phyloP scores from a whole-genome alignment of 805 yeast species.

The Yamadazyma olivae region DNA sequence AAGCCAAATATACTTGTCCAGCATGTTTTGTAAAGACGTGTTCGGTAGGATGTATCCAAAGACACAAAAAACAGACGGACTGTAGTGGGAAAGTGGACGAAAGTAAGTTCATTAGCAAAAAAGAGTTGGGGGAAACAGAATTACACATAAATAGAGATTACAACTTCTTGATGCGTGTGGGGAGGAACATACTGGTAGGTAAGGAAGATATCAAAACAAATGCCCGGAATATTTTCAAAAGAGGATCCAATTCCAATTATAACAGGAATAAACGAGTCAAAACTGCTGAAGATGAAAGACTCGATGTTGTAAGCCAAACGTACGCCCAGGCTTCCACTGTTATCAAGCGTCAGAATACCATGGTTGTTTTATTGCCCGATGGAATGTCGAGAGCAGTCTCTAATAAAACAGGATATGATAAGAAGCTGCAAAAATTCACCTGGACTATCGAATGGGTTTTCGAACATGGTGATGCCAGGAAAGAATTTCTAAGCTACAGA shows the following conservation, averaged over 20 bases:
- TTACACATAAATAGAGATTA: conserved; percentile 76
- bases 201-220: conserved; percentile 45
- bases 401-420: conserved; percentile 72
- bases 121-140: conserved; percentile 36
- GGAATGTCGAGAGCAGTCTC: conserved; percentile 69
- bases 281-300: conserved; percentile 22
- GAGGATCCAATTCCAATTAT: conserved; percentile 15
- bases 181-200: conserved; percentile 57
- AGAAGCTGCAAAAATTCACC: conserved; percentile 52
- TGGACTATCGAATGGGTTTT: conserved; percentile 83
- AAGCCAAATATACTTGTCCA: conserved; percentile 74
- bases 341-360: conserved; percentile 60
- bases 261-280: conserved; percentile 18
- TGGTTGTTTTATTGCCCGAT: conserved; percentile 57
- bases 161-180: conserved; percentile 61
- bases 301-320: conserved; percentile 16
- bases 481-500: conserved; percentile 42
- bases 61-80: conserved; percentile 58
- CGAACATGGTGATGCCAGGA: conserved; percentile 21
- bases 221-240: conserved; percentile 43
- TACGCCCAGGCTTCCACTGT: conserved; percentile 25
- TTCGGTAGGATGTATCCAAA: conserved; percentile 63
- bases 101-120: conserved; percentile 51
- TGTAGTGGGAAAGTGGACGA: conserved; percentile 71
- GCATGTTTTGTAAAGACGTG: conserved; percentile 69